These are phyloP conservation scores for Ascosphaera aggregata DNA, from an alignment of 2,329 filamentous ascomycete genomes.

Conservation along the genomic window DNA sequence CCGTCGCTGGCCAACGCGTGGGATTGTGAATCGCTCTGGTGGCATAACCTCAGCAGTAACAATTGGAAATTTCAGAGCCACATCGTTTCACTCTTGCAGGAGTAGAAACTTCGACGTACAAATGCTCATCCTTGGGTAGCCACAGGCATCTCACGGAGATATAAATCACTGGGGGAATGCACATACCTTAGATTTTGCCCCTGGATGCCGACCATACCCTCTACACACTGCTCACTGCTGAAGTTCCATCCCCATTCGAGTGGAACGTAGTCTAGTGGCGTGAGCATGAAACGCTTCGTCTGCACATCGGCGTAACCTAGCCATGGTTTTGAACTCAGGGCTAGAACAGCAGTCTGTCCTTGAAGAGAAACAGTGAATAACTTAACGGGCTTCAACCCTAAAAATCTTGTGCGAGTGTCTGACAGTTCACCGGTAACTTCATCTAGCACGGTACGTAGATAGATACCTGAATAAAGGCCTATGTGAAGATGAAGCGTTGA, in stretches of 20 bases:
- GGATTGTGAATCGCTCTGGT: no score
- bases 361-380: conserved; percentile 82
- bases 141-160: no score
- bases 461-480: conserved; percentile 83
- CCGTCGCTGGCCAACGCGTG: no score
- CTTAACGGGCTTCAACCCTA: conserved; percentile 74
- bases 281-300: conserved; percentile 73
- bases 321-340: conserved; percentile 86
- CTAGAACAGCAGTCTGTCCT: conserved; percentile 63
- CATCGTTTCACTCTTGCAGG: neutral
- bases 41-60: conserved; percentile 90
- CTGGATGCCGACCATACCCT: conserved; percentile 87
- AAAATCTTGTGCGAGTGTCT: conserved; percentile 81
- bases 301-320: conserved; percentile 79
- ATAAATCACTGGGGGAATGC: no score
- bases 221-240: conserved; percentile 76
- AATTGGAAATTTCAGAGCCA: conserved; percentile 43
- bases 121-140: conserved; percentile 22
- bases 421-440: conserved; percentile 90
- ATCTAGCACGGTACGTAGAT: conserved; percentile 82
- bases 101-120: conserved; percentile 11
- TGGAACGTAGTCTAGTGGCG: conserved; percentile 66
- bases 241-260: conserved; percentile 95
- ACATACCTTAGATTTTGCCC: conserved; percentile 65
- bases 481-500: conserved; percentile 88